Evolutionary conservation across 805 yeast genomes (phyloP).

Genomic region (Candida coleopterorum): DNA sequence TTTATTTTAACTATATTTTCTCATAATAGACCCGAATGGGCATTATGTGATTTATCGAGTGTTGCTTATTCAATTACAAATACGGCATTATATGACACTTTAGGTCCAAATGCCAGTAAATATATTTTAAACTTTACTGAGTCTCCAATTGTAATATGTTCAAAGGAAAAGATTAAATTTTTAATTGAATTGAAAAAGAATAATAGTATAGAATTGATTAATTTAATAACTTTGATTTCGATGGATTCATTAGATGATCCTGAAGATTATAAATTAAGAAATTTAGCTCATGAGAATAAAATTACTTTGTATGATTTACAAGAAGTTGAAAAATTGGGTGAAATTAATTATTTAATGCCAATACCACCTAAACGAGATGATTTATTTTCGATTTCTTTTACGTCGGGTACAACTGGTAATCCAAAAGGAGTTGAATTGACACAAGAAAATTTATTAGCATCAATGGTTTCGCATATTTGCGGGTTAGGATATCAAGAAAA

Average conservation of each 20-base stretch:
- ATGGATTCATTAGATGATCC: constrained; percentile 38
- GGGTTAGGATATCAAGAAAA: constrained; percentile 15
- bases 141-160: constrained; percentile 45
- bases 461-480: constrained; percentile 32
- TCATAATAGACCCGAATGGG: constrained; percentile 34
- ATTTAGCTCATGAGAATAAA: constrained; percentile 20
- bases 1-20: constrained; percentile 30
- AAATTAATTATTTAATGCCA: constrained; percentile 27
- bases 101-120: constrained; percentile 30
- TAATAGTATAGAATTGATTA: constrained; percentile 26
- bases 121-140: constrained; percentile 30
- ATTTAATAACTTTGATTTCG: constrained; percentile 49
- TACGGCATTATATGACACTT: constrained; percentile 38
- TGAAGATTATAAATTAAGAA: constrained; percentile 13
- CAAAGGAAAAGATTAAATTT: constrained; percentile 45
- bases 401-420: constrained; percentile 65
- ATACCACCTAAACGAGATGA: constrained; percentile 31
- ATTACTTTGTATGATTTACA: constrained; percentile 29
- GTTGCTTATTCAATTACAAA: constrained; percentile 27
- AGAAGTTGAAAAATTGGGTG: constrained; percentile 30
- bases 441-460: constrained; percentile 48
- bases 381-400: constrained; percentile 37
- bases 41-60: constrained; percentile 32
- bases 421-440: constrained; percentile 70
- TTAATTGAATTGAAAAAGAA: constrained; percentile 43